phyloP scores from a whole-genome alignment of 768 basidiomycete genomes.

The Scleroderma bovista region DNA sequence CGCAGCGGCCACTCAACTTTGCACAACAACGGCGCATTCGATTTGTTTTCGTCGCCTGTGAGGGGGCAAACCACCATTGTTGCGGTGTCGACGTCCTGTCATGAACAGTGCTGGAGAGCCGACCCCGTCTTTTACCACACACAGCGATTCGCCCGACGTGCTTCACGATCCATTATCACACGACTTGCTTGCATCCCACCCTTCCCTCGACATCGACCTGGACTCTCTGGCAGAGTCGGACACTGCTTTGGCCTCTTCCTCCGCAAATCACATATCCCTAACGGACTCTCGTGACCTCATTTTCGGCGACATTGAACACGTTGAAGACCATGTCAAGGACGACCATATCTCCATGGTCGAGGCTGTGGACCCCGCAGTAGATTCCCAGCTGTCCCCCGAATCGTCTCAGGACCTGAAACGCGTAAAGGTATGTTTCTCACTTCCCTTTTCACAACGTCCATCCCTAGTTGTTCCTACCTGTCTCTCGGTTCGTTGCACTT shows the following conservation, averaged over 20 bases:
- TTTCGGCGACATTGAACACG: conserved; percentile 30
- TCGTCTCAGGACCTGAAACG: conserved; percentile 74
- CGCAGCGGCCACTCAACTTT: neutral
- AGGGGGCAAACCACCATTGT: conserved; percentile 3
- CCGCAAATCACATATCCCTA: conserved; percentile 22
- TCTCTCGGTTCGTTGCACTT: conserved; percentile 14
- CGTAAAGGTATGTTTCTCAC: conserved; percentile 60
- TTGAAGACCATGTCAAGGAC: conserved; percentile 28
- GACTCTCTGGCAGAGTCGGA: conserved; percentile 22
- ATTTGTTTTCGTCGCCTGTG: neutral
- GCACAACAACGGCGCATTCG: neutral
- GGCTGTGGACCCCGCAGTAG: conserved; percentile 37
- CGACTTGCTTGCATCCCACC: conserved; percentile 21
- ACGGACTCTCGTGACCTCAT: conserved; percentile 28
- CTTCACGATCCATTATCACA: conserved; percentile 29
- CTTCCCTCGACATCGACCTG: conserved; percentile 24
- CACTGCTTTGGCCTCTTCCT: conserved; percentile 20
- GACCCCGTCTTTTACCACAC: conserved; percentile 24
- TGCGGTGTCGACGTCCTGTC: conserved; percentile 20
- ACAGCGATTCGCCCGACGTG: conserved; percentile 27
- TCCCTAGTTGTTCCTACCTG: conserved; percentile 10
- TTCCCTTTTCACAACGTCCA: conserved; percentile 13
- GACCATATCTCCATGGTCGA: conserved; percentile 29
- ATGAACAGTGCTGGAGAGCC: conserved; percentile 41
- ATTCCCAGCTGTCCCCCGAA: conserved; percentile 55